These are phyloP conservation scores for Arachnomyces sp. DNA, from an alignment of 2,329 filamentous ascomycete genomes.

Conservation along the genomic window DNA sequence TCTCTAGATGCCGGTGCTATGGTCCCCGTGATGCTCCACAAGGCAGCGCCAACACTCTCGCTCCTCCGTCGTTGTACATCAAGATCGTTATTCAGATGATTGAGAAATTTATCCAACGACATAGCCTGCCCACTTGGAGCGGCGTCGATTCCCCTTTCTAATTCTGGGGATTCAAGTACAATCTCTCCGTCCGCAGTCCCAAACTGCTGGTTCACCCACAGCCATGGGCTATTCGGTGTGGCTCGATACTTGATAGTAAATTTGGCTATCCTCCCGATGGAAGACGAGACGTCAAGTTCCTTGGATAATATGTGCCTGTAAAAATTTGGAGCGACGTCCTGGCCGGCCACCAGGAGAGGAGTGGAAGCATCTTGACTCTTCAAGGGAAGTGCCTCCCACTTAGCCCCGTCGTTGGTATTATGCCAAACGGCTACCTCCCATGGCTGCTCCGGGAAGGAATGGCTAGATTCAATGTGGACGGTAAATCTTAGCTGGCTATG, in stretches of 20 bases:
- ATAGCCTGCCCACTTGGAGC: conserved; percentile 9
- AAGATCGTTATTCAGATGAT: conserved; percentile 26
- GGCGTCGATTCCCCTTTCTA: conserved; percentile 3
- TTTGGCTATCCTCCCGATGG: conserved; percentile 22
- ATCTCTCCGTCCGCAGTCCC: conserved; percentile 33
- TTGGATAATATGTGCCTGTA: conserved; percentile 22
- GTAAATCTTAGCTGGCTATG: conserved; percentile 50
- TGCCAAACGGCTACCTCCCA: conserved; percentile 76
- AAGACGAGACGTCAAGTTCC: background rate
- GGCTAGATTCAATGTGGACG: conserved; percentile 60
- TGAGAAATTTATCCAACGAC: conserved; percentile 25
- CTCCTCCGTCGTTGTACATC: conserved; percentile 27
- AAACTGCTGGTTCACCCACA: conserved; percentile 37
- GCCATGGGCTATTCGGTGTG: conserved; percentile 28
- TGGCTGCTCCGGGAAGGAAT: conserved; percentile 43
- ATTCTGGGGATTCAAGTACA: conserved; percentile 25
- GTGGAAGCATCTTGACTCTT: conserved; percentile 26
- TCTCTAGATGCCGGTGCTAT: conserved; percentile 44
- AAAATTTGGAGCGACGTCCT: conserved; percentile 12
- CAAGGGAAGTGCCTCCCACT: conserved; percentile 52
- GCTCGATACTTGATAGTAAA: conserved; percentile 39
- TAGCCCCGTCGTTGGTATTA: conserved; percentile 48
- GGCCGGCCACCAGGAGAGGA: conserved; percentile 14
- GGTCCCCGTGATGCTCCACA: conserved; percentile 47
- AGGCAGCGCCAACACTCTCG: conserved; percentile 32